Conservation (phyloP, 1,284 basidiomycete species). For the Sutorius eximius region DNA sequence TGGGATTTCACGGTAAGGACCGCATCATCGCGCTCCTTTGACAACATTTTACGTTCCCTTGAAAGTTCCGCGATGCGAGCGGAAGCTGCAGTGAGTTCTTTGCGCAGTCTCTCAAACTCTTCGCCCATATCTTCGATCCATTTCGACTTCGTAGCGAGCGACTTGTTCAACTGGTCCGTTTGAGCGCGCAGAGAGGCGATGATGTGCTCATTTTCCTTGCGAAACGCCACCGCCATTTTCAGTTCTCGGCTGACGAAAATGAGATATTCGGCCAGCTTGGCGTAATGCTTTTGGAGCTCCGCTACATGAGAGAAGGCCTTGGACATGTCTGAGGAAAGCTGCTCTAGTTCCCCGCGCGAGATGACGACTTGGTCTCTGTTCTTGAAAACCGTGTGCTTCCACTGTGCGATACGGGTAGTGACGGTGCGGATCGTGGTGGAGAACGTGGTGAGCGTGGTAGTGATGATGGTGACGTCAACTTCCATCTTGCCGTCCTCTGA, state of each 20-base stretch:
- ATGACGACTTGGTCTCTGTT: background rate
- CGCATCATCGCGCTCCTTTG: background rate
- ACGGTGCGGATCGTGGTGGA: slow-evolving; percentile 3
- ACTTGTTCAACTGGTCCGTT: background rate
- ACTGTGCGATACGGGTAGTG: slow-evolving; percentile 1
- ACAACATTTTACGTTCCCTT: background rate
- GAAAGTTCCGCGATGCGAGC: background rate
- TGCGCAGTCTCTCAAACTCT: background rate
- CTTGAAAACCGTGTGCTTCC: background rate
- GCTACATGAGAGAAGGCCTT: background rate
- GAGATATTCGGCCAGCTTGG: background rate
- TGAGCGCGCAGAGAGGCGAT: background rate
- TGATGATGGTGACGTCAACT: background rate
- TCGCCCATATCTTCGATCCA: background rate
- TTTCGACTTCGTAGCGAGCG: background rate
- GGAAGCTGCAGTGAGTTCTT: background rate
- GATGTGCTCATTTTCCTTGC: slow-evolving; percentile 2
- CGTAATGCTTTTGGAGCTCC: background rate
- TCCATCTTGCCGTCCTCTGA: background rate
- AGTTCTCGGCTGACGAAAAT: background rate
- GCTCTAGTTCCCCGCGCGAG: slow-evolving; percentile 14
- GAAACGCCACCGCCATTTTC: background rate
- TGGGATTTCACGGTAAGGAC: background rate
- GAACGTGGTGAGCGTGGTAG: background rate
- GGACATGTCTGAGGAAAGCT: slow-evolving; percentile 5